A percentile compares a stretch with the other conserved stretches of the same genome.
Conservation (phyloP, 352 stramenopile species). For the Globisporangium emineosum region DNA sequence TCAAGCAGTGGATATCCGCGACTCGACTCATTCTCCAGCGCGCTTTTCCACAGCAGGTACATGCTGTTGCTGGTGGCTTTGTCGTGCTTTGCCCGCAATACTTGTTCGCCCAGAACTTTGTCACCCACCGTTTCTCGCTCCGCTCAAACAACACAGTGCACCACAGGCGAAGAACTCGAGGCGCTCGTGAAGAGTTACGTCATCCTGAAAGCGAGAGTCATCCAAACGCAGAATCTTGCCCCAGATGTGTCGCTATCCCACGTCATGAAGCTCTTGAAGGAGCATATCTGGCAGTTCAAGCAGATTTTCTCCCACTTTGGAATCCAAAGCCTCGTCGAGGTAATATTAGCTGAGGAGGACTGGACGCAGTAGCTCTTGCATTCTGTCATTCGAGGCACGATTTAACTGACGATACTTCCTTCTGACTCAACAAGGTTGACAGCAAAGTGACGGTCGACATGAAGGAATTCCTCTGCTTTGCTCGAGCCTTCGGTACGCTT, state of each 20-base stretch:
- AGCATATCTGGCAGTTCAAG: constrained; percentile 70
- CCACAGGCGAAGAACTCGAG: constrained; percentile 33
- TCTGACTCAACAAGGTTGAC: constrained; percentile 30
- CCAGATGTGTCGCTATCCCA: constrained; percentile 65
- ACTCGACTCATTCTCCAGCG: constrained; percentile 46
- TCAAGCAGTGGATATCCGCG: constrained; percentile 46
- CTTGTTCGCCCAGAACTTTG: neutral
- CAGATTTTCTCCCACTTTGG: constrained; percentile 78
- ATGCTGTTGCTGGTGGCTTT: neutral
- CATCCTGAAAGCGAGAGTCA: constrained; percentile 46
- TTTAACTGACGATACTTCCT: neutral
- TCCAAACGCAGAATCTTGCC: constrained; percentile 56
- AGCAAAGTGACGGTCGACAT: constrained; percentile 52
- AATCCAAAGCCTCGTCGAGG: constrained; percentile 55
- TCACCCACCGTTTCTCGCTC: neutral
- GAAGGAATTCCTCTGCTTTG: constrained; percentile 65
- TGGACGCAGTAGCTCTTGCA: neutral
- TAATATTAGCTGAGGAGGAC: constrained; percentile 6
- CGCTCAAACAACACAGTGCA: constrained; percentile 5
- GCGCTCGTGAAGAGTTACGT: constrained; percentile 47
- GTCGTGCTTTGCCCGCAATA: no score
- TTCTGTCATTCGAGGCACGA: neutral
- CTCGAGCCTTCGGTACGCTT: constrained; percentile 61
- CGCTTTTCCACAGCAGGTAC: constrained; percentile 26
- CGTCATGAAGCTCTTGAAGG: constrained; percentile 65